A percentile compares a stretch with the other conserved stretches of the same genome.
Conservation (phyloP, 2,329 filamentous ascomycete species). For the Penicillium sp. region DNA sequence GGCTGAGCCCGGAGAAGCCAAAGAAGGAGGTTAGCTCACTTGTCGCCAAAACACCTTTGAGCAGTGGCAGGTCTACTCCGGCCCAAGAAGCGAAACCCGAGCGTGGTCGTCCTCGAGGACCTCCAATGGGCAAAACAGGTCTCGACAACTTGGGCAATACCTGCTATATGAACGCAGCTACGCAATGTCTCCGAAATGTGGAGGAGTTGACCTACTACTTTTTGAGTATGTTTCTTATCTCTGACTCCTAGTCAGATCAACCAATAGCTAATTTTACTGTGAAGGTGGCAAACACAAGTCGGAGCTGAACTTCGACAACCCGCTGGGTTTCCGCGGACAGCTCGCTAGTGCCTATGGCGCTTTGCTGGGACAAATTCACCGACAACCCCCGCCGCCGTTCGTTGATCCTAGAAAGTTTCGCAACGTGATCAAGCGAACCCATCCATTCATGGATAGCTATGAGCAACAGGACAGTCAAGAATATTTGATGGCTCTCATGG, state of each 20-base stretch:
- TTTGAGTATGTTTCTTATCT: conserved; percentile 50
- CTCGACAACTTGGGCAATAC: conserved; percentile 93
- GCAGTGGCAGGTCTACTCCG: conserved; percentile 71
- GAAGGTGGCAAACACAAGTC: conserved; percentile 58
- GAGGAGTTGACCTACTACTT: conserved; percentile 95
- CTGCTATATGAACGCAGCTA: conserved; percentile 98
- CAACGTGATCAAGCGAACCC: conserved; percentile 75
- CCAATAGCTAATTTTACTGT: background rate
- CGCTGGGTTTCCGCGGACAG: conserved; percentile 80
- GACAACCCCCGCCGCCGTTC: conserved; percentile 66
- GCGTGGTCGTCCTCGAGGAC: conserved; percentile 31
- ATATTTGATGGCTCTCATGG: conserved; percentile 91
- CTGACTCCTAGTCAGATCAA: background rate
- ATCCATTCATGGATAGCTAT: conserved; percentile 87
- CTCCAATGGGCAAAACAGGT: conserved; percentile 79
- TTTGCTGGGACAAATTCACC: conserved; percentile 78
- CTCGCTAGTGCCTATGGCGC: conserved; percentile 84
- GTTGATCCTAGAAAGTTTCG: conserved; percentile 84
- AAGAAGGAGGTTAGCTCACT: conserved; percentile 38
- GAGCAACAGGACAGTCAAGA: conserved; percentile 98
- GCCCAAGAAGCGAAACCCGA: conserved; percentile 47
- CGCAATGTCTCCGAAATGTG: conserved; percentile 92
- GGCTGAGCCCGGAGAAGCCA: conserved; percentile 50
- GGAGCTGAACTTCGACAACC: conserved; percentile 85
- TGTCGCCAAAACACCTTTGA: conserved; percentile 35